Base-by-base conservation (phyloP, 228 moss, liverwort and hornwort genomes). In the Sphagnum fallax region DNA sequence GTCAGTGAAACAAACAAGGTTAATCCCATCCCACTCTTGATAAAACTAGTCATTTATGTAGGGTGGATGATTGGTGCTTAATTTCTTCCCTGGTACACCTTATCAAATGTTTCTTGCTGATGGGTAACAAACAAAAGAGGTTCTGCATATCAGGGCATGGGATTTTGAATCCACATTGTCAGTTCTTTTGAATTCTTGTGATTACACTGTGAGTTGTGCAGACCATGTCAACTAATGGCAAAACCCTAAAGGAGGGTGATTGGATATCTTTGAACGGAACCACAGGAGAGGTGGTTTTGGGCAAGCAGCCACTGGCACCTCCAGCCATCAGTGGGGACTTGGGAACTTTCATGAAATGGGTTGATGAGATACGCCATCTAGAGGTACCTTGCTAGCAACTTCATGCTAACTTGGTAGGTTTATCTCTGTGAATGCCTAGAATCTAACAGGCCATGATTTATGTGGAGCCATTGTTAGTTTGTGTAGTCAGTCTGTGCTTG, bases 261-360 rank as follows among this genome's bases (percentile, higher is more conserved):
- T 95, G 95, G 95, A 76, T 95, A 58, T 95, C 95, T 32, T 88
- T 95, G 8, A 95, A 95, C 71, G 95, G 95, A 72, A 79, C 92
- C 18, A 95, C 95, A 5, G 95, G 95, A 66, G 95, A 95, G 77
- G 95, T 95, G 16, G 72, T 95, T 60, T 8, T 81, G 60, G 95
- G 95, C 74, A 92, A 90, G 80, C 95, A 95, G 77, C 70, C 75
- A 18, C 77, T 92, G 52, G 90, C 90, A 66, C 92, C 95, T 76
- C 85, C 95, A 52, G 95, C 95, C 16, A 95, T 95, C 61, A 95
- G 95, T 72, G 95, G 92, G 53, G 87, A 92, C 65, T 78, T 95
- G 61, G 92, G 86, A 66, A 62, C 67, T 61, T 95, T 92, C 72
- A 95, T 95, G 95, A 70, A 75, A 47, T 95, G 95, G 95, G 95